Conservation (phyloP, 495 filamentous ascomycete species). For the Daldinia concentrica region DNA sequence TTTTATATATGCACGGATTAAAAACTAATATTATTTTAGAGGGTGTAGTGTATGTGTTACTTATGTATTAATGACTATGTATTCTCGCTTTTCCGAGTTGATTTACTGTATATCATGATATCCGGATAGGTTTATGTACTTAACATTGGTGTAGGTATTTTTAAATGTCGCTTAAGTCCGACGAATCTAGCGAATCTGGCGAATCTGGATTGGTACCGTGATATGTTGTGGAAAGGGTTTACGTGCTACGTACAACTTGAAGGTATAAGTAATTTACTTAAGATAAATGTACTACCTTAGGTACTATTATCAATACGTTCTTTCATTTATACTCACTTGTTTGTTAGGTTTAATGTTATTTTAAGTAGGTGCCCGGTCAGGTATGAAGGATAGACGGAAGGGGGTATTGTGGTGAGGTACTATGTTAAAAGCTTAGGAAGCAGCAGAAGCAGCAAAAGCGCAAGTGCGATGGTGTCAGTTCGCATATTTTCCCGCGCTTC, state of each 20-base stretch:
- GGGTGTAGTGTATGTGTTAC: too few relatives aligned
- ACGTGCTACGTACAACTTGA: neutral
- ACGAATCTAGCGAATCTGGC: neutral
- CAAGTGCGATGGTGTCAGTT: conserved; percentile 42
- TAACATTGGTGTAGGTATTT: neutral
- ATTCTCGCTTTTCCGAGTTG: neutral
- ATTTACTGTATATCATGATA: neutral
- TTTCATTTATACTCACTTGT: neutral
- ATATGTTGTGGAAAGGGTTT: conserved; percentile 3
- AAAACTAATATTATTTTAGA: too few relatives aligned
- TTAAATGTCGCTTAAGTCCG: neutral
- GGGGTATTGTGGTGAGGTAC: neutral
- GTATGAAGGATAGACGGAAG: neutral
- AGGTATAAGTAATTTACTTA: neutral
- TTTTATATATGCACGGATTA: too few relatives aligned
- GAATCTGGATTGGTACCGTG: neutral
- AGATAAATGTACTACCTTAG: too few relatives aligned
- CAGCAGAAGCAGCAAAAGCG: too few relatives aligned
- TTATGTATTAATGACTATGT: neutral
- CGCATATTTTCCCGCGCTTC: conserved; percentile 45
- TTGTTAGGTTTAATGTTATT: neutral
- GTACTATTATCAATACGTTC: neutral
- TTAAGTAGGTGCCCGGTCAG: neutral
- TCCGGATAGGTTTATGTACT: neutral
- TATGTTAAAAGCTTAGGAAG: conserved; percentile 6